phyloP scores from a whole-genome alignment of 768 basidiomycete genomes.

The Phylloporus sp. region DNA sequence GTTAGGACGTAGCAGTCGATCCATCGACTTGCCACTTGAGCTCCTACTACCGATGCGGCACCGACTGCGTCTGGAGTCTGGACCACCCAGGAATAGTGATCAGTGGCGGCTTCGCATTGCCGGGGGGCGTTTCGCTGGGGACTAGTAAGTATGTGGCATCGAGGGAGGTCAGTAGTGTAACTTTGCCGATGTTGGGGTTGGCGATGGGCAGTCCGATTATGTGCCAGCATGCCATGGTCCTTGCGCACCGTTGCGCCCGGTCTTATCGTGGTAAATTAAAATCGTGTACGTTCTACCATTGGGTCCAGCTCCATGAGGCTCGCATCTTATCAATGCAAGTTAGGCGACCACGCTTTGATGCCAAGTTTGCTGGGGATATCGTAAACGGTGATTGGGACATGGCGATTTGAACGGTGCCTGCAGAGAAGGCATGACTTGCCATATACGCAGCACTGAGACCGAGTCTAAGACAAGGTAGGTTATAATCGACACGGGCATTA shows the following conservation, averaged over 20 bases:
- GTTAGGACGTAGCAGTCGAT: constrained; percentile 17
- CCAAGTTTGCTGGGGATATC: constrained; percentile 37
- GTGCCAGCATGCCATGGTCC: constrained; percentile 29
- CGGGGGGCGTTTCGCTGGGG: constrained; percentile 36
- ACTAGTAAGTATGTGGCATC: constrained; percentile 40
- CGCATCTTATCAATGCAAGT: no score
- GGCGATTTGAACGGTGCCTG: not conserved
- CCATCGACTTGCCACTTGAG: no score
- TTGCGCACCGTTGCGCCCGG: constrained; percentile 31
- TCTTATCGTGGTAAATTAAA: constrained; percentile 39
- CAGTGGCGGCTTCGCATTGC: constrained; percentile 33
- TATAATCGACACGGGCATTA: no score
- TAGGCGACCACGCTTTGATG: constrained; percentile 38
- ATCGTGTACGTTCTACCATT: constrained; percentile 33
- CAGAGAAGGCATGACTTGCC: not conserved
- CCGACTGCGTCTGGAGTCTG: no score
- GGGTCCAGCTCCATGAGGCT: not conserved
- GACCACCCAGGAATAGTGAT: no score
- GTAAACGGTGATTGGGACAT: constrained; percentile 39
- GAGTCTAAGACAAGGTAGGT: not conserved
- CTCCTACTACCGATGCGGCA: no score
- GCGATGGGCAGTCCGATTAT: constrained; percentile 43
- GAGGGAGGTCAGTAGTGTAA: constrained; percentile 44
- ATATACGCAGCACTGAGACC: constrained; percentile 6
- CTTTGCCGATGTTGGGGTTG: constrained; percentile 29